A percentile compares a stretch with the other conserved stretches of the same genome.
Conservation (phyloP, 139 green algal genomes). For the Chara braunii region DNA sequence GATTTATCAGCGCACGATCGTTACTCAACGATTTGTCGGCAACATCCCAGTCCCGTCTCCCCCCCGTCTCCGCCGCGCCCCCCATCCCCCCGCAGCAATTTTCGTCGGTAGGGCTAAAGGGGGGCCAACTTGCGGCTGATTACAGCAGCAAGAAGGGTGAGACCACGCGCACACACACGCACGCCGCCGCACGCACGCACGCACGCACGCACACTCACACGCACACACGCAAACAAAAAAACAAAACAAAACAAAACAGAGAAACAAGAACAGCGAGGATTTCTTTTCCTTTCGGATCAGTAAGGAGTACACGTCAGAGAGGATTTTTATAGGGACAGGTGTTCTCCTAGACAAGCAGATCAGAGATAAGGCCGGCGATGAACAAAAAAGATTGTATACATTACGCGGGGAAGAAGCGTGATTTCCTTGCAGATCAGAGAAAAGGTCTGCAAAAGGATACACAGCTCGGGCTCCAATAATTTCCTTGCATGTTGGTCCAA, state of each 20-base stretch:
- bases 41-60: background rate
- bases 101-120: background rate
- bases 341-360: background rate
- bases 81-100: background rate
- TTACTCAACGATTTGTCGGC: background rate
- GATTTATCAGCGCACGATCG: background rate
- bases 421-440: too few relatives aligned
- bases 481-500: conserved; percentile 35
- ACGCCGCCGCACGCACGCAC: too few relatives aligned
- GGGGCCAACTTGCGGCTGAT: background rate
- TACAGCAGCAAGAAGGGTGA: background rate
- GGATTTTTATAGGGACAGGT: background rate
- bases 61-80: background rate
- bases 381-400: background rate
- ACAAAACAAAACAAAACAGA: too few relatives aligned
- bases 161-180: background rate
- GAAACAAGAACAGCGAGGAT: too few relatives aligned
- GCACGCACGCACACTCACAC: too few relatives aligned
- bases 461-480: conserved; percentile 18
- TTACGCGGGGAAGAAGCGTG: background rate
- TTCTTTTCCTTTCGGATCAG: background rate
- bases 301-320: background rate
- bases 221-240: too few relatives aligned
- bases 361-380: background rate
- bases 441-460: background rate